A percentile compares a stretch with the other conserved stretches of the same genome.
Conservation (phyloP, 345 rosid genomes). For the Acer yangbiense region DNA sequence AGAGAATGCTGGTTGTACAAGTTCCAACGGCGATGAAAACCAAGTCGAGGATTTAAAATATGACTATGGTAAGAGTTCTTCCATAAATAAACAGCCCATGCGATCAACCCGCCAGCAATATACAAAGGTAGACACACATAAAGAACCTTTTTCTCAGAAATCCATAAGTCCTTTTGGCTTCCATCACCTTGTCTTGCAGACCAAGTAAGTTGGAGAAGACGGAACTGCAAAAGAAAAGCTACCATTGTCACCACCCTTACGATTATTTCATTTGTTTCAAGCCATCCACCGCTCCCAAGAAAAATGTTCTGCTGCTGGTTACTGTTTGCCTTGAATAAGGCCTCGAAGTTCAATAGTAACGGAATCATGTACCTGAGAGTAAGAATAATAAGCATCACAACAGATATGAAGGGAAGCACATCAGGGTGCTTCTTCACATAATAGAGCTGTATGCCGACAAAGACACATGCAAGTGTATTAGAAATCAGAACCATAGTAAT, state of each 20-base stretch:
- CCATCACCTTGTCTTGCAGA: constrained; percentile 49
- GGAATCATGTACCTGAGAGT: constrained; percentile 84
- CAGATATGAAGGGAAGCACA: constrained; percentile 66
- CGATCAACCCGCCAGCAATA: constrained; percentile 60
- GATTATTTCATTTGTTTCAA: constrained; percentile 78
- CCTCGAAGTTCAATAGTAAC: constrained; percentile 75
- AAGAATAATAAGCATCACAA: constrained; percentile 62
- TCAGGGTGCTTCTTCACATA: constrained; percentile 75
- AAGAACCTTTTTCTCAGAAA: constrained; percentile 65
- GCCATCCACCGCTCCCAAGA: constrained; percentile 76
- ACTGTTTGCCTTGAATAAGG: constrained; percentile 47
- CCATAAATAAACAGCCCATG: constrained; percentile 55
- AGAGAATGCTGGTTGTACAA: constrained; percentile 42
- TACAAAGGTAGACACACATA: constrained; percentile 61
- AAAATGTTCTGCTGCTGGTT: constrained; percentile 59
- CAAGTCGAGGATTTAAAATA: constrained; percentile 8
- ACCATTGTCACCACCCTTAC: constrained; percentile 80
- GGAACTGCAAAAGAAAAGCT: constrained; percentile 81
- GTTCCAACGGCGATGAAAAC: constrained; percentile 14
- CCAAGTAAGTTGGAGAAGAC: constrained; percentile 80
- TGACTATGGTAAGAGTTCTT: constrained; percentile 33
- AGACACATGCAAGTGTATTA: constrained; percentile 70
- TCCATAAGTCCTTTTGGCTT: constrained; percentile 47
- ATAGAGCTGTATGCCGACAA: constrained; percentile 71
- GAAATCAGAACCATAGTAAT: constrained; percentile 71